Conservation (phyloP, 306 rosid species). For the Psophocarpus tetragonolobus region DNA sequence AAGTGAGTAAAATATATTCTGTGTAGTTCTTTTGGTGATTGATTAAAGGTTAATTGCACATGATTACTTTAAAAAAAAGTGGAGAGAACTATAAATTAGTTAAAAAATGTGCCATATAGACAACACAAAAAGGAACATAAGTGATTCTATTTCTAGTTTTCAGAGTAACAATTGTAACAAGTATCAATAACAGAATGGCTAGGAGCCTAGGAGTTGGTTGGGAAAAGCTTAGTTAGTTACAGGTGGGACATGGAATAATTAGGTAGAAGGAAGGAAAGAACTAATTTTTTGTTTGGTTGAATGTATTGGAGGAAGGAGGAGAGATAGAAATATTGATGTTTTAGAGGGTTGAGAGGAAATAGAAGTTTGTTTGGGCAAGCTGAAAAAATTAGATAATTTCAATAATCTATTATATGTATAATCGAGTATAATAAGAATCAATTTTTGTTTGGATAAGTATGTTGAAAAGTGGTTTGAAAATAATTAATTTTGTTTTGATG, state of each 20-base stretch:
- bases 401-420: no score
- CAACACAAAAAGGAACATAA: not conserved
- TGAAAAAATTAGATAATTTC: no score
- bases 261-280: not conserved
- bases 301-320: no score
- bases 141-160: not conserved
- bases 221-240: not conserved
- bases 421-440: no score
- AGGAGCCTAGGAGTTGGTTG: not conserved
- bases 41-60: conserved; percentile 13
- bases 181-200: not conserved
- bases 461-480: no score
- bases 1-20: not conserved
- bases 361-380: no score
- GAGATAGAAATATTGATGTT: no score
- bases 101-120: not conserved
- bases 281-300: no score
- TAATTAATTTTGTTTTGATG: no score
- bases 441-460: no score
- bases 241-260: not conserved
- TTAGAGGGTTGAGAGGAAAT: no score
- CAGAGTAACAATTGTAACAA: not conserved
- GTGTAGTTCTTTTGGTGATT: not conserved
- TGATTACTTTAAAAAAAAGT: not conserved
- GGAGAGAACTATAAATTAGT: not conserved